Conservation (phyloP, 2,329 filamentous ascomycete species). For the Fusarium pseudograminearum region DNA sequence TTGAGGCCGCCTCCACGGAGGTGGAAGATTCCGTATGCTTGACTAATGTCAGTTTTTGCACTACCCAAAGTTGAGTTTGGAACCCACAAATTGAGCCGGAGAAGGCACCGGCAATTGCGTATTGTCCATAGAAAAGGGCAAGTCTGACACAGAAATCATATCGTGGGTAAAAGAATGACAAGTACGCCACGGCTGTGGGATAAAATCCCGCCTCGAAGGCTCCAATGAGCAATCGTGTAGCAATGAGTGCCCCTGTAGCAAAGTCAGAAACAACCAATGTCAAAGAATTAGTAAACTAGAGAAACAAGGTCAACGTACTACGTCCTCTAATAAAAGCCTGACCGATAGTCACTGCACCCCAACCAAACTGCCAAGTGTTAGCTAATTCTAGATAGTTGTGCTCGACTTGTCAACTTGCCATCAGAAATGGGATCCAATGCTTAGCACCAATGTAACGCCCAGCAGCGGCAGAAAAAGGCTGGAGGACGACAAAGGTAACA, state of each 20-base stretch:
- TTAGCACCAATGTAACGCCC: conserved; percentile 46
- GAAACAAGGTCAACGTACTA: conserved; percentile 26
- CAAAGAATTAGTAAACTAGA: neutral
- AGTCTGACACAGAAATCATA: conserved; percentile 46
- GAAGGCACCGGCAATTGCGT: conserved; percentile 46
- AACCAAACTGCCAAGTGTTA: conserved; percentile 42
- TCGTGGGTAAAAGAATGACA: conserved; percentile 46
- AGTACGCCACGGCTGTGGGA: conserved; percentile 46
- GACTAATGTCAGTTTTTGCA: conserved; percentile 5
- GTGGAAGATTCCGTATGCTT: conserved; percentile 48
- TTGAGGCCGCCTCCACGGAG: conserved; percentile 53
- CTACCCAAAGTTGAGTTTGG: neutral
- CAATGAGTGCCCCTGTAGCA: conserved; percentile 40
- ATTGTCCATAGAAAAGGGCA: conserved; percentile 49
- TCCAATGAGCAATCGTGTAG: conserved; percentile 46
- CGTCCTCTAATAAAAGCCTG: conserved; percentile 46
- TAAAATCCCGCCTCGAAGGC: conserved; percentile 49
- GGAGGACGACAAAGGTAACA: conserved; percentile 47
- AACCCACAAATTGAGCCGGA: conserved; percentile 46
- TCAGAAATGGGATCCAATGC: conserved; percentile 47
- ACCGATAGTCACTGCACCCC: conserved; percentile 44
- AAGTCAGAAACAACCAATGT: conserved; percentile 11
- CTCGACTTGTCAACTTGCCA: conserved; percentile 32
- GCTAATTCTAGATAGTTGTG: neutral
- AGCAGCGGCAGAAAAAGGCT: conserved; percentile 44